These are phyloP conservation scores for Sideroxylon spinosum DNA, from an alignment of 179 eudicot genomes.

Conservation along the genomic window DNA sequence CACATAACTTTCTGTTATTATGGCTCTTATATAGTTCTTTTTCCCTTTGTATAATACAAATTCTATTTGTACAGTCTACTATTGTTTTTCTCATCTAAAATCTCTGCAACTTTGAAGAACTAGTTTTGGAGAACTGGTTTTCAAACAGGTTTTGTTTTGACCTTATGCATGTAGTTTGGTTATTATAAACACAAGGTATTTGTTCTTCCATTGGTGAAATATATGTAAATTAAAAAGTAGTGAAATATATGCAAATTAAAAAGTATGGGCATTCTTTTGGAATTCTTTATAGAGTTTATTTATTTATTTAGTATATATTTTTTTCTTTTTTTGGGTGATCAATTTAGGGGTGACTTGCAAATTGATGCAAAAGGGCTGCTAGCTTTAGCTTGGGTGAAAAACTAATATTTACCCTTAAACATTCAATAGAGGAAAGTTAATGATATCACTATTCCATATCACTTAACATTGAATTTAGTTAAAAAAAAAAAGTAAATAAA, in stretches of 20 bases:
- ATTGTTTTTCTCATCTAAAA: constrained; percentile 2
- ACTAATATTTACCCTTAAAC: too few species aligned
- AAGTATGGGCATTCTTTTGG: neutral
- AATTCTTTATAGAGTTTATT: neutral
- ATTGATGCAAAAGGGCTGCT: too few species aligned
- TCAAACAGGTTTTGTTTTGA: neutral
- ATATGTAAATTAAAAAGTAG: constrained; percentile 1
- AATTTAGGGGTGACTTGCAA: too few species aligned
- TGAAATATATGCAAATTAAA: neutral
- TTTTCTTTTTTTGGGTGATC: too few species aligned
- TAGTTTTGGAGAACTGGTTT: constrained; percentile 12
- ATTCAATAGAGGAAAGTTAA: too few species aligned
- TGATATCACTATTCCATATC: too few species aligned
- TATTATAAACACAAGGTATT: neutral
- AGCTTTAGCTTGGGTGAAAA: too few species aligned
- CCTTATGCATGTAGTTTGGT: neutral
- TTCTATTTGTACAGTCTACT: constrained; percentile 13
- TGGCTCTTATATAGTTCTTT: neutral
- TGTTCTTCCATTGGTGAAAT: neutral
- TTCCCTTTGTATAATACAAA: neutral
- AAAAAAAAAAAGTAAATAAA: too few species aligned
- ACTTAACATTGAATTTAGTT: too few species aligned
- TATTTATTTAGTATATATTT: too few species aligned
- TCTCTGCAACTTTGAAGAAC: constrained; percentile 7
- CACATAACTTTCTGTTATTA: neutral